Evolutionary conservation across 2,329 filamentous ascomycete species (phyloP), one percentile per base, ranked within the genome.

Genomic region (Colletotrichum tabaci): DNA sequence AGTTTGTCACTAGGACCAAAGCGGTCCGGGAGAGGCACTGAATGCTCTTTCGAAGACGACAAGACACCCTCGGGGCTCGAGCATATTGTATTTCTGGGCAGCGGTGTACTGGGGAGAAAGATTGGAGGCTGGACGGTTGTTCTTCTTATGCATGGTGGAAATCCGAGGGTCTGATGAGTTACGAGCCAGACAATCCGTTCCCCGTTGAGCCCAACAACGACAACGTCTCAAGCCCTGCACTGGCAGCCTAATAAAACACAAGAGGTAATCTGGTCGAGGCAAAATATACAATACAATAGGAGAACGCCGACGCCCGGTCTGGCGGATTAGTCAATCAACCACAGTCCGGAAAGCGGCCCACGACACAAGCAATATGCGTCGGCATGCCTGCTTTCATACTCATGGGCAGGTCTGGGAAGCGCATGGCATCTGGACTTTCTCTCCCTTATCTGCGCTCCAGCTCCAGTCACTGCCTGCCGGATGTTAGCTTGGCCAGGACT

Each of bases 1-100:
- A 72, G 56, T 61, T 72, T 13, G 60, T 62, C 23, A 67, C 56
- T 16, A 61, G 35, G n/a, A 10, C 46, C 18, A 55, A 55, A 4
- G 44, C 10, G 26, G 7, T 15, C 15, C 46, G 26, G 40, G 60
- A 58, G 16, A 26, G 58, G 30, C 53, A 42, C 3, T 69, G 53
- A 69, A 6, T 16, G 12, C 23, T 4, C 44, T 3, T 23, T 35
- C 6, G 56, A 46, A 46, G 2, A 46, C 3, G 16, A 21, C 7
- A 15, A 13, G 30, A n/a, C 9, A 10, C 15, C 38, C 16, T 16
- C n/a, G 9, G 7, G 10, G 26, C 50, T 18, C 16, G 8, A 15
- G 6, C 15, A 18, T 9, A 9, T 35, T n/a, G 23, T 12, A 15
- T 8, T 35, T 9, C 2, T 10, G 50, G 23, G 8, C 13, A 15